Percentiles rank a stretch among this genome's conserved stretches.
phyloP scores from a whole-genome alignment of 2,329 filamentous ascomycete species.

The Sclerotinia sclerotiorum region DNA sequence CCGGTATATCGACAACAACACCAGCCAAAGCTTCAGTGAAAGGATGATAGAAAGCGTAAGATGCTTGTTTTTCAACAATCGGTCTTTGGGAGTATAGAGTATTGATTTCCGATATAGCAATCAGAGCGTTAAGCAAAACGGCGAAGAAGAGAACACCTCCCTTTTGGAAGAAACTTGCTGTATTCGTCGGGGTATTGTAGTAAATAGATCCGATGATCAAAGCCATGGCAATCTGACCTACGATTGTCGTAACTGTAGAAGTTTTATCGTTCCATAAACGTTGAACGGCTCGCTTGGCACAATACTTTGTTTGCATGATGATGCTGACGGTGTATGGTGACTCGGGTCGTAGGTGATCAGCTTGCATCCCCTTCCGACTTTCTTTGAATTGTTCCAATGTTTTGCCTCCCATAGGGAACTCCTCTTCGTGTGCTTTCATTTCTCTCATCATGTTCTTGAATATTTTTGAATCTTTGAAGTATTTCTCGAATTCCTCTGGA shows the following conservation, averaged over 20 bases:
- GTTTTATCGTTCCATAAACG: slow-evolving; percentile 74
- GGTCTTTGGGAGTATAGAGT: slow-evolving; percentile 79
- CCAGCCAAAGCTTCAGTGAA: slow-evolving; percentile 84
- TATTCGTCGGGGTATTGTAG: slow-evolving; percentile 56
- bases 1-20: slow-evolving; percentile 83
- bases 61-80: slow-evolving; percentile 86
- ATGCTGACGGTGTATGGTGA: slow-evolving; percentile 86
- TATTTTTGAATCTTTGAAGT: slow-evolving; percentile 50
- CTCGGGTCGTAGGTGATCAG: slow-evolving; percentile 58
- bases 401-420: slow-evolving; percentile 41
- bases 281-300: slow-evolving; percentile 76
- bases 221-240: slow-evolving; percentile 50
- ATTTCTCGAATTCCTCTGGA: slow-evolving; percentile 54
- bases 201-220: slow-evolving; percentile 65
- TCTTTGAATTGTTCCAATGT: slow-evolving; percentile 44
- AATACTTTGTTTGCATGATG: slow-evolving; percentile 72
- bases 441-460: slow-evolving; percentile 48
- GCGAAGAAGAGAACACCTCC: slow-evolving; percentile 68
- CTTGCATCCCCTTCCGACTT: slow-evolving; percentile 42
- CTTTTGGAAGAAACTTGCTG: slow-evolving; percentile 60
- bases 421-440: slow-evolving; percentile 52
- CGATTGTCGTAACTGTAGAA: slow-evolving; percentile 56
- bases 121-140: slow-evolving; percentile 66
- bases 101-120: slow-evolving; percentile 64
- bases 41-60: slow-evolving; percentile 88